Conservation (phyloP, 495 filamentous ascomycete species). For the Symbiotaphrina buchneri region DNA sequence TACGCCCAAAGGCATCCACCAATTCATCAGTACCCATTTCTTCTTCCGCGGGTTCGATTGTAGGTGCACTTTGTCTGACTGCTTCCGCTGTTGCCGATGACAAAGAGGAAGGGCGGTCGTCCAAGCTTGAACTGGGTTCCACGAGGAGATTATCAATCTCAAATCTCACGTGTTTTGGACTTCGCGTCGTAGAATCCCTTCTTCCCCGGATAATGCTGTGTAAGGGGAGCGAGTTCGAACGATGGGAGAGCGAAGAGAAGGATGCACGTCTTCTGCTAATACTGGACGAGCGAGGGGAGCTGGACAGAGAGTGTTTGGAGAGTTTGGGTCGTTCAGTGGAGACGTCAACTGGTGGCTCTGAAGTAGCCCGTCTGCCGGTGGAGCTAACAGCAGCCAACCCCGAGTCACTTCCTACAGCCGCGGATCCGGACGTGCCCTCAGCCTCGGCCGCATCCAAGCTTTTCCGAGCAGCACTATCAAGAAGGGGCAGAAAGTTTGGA, state of each 20-base stretch:
- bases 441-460: constrained; percentile 7
- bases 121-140: background rate
- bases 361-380: too few relatives aligned
- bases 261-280: background rate
- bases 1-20: background rate
- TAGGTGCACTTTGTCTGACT: background rate
- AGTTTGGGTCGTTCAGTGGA: too few relatives aligned
- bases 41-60: background rate
- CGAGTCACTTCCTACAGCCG: background rate
- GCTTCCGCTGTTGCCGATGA: background rate
- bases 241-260: background rate
- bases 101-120: background rate
- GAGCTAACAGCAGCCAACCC: background rate
- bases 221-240: background rate
- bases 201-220: background rate
- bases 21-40: background rate
- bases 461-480: constrained; percentile 20
- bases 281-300: background rate
- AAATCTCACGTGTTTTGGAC: constrained; percentile 1
- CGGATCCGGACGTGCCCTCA: background rate
- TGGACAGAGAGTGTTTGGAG: too few relatives aligned
- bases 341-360: too few relatives aligned
- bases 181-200: background rate
- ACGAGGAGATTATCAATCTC: constrained; percentile 1
- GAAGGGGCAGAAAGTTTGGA: constrained; percentile 32